These are phyloP conservation scores for Alternaria panax DNA, from an alignment of 2,329 filamentous ascomycete genomes.

Conservation along the genomic window DNA sequence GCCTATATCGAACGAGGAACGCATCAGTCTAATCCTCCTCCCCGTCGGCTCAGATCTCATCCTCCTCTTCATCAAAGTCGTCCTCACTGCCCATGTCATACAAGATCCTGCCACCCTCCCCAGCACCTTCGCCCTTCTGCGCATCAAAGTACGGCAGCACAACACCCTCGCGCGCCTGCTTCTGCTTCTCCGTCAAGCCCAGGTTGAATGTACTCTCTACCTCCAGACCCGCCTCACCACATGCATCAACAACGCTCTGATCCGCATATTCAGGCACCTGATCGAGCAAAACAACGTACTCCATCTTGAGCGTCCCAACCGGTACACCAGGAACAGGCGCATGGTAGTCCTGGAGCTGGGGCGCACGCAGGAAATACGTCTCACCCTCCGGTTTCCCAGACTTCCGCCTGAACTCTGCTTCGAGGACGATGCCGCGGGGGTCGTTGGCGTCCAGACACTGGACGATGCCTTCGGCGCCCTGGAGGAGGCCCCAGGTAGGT, in stretches of 20 bases:
- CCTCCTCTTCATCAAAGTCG: constrained; percentile 95
- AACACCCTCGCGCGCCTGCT: constrained; percentile 83
- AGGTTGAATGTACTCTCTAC: constrained; percentile 79
- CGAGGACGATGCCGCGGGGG: constrained; percentile 70
- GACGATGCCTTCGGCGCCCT: constrained; percentile 79
- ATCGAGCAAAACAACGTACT: constrained; percentile 69
- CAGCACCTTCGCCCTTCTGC: constrained; percentile 72
- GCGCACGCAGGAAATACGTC: constrained; percentile 61
- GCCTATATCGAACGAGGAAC: not conserved
- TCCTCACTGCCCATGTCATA: constrained; percentile 98
- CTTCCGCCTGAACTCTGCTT: constrained; percentile 85
- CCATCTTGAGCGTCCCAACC: constrained; percentile 53
- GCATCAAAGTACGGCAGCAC: constrained; percentile 97
- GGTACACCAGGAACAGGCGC: constrained; percentile 15
- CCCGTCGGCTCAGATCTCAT: constrained; percentile 84
- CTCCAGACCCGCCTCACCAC: constrained; percentile 40
- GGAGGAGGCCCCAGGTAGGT: constrained; percentile 79
- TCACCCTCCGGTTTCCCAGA: constrained; percentile 81
- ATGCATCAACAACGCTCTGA: constrained; percentile 16
- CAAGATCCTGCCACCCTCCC: constrained; percentile 89
- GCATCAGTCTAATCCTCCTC: not conserved
- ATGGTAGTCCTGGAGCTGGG: constrained; percentile 27
- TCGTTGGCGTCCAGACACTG: constrained; percentile 68
- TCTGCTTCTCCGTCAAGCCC: constrained; percentile 88
- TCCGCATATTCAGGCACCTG: constrained; percentile 66